Conservation (phyloP, 1,284 basidiomycete species). For the Boletellus deceptivus region DNA sequence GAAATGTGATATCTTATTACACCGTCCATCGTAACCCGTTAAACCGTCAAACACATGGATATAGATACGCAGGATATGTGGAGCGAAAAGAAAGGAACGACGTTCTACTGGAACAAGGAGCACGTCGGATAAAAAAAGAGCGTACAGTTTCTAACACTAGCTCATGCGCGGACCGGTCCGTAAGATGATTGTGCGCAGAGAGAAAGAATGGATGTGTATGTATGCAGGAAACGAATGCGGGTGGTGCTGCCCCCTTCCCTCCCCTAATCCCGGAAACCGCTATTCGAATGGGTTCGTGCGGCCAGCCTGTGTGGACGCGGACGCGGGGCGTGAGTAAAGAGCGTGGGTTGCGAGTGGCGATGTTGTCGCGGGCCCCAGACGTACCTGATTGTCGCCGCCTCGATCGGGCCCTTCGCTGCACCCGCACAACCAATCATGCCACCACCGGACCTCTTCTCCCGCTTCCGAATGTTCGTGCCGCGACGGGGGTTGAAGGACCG, state of each 20-base stretch:
- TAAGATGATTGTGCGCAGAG: constrained; percentile 4
- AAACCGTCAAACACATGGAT: not conserved
- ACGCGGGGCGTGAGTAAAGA: not conserved
- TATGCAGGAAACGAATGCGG: constrained; percentile 5
- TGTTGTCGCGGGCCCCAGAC: constrained; percentile 9
- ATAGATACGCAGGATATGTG: constrained; percentile 23
- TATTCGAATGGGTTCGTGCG: constrained; percentile 76
- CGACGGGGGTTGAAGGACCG: constrained; percentile 25
- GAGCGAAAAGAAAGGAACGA: constrained; percentile 8
- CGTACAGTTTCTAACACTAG: constrained; percentile 1
- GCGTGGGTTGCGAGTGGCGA: not conserved
- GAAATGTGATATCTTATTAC: constrained; percentile 4
- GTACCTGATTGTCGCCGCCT: constrained; percentile 68
- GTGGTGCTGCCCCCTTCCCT: not conserved
- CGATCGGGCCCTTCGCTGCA: constrained; percentile 67
- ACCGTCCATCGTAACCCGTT: constrained; percentile 11
- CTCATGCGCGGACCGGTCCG: constrained; percentile 5
- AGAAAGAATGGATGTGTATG: constrained; percentile 6
- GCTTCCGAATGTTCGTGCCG: constrained; percentile 20
- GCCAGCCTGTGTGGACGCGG: constrained; percentile 51
- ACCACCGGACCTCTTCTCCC: constrained; percentile 53
- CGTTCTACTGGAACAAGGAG: not conserved
- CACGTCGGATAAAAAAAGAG: not conserved
- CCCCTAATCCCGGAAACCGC: constrained; percentile 2
- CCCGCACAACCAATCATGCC: constrained; percentile 82